These are phyloP conservation scores for Adiantum capillusveneris DNA, from an alignment of 75 land plant species.

Conservation along the genomic window DNA sequence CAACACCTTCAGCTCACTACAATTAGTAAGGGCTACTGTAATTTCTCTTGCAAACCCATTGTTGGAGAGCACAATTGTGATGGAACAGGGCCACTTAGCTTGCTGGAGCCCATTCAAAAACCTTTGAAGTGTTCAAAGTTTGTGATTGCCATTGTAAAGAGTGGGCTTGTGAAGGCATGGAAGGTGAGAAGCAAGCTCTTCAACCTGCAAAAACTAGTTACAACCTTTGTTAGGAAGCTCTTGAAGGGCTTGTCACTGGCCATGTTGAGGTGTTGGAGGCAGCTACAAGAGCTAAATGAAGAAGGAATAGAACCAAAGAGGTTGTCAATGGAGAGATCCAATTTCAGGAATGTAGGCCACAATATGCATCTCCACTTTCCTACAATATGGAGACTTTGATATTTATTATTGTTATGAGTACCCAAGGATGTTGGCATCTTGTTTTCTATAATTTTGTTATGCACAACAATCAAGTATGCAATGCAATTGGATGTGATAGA, in stretches of 20 bases:
- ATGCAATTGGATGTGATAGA: no score
- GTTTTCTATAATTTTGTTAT: no score
- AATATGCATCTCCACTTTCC: slow-evolving; percentile 29
- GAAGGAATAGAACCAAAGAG: slow-evolving; percentile 50
- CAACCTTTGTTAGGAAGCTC: slow-evolving; percentile 34
- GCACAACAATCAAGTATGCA: no score
- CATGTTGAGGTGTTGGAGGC: slow-evolving; percentile 38
- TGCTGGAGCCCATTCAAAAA: slow-evolving; percentile 57
- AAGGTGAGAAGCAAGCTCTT: slow-evolving; percentile 46
- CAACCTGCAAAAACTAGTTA: slow-evolving; percentile 29
- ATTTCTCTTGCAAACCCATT: slow-evolving; percentile 51
- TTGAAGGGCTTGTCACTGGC: slow-evolving; percentile 58
- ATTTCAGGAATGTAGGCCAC: slow-evolving; percentile 35
- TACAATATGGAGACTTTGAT: slow-evolving; percentile 50
- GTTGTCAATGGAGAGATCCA: slow-evolving; percentile 47
- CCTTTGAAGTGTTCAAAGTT: slow-evolving; percentile 33
- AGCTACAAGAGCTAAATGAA: slow-evolving; percentile 37
- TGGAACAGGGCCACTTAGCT: slow-evolving; percentile 49
- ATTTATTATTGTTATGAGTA: slow-evolving; percentile 31
- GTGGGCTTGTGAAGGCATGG: slow-evolving; percentile 56
- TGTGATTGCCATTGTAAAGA: slow-evolving; percentile 48
- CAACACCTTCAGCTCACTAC: slow-evolving; percentile 35
- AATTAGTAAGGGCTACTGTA: slow-evolving; percentile 36
- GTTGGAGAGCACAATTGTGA: slow-evolving; percentile 27
- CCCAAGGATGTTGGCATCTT: slow-evolving; percentile 34